Conservation (phyloP, 306 rosid genomes). For the Vigna unguiculata region DNA sequence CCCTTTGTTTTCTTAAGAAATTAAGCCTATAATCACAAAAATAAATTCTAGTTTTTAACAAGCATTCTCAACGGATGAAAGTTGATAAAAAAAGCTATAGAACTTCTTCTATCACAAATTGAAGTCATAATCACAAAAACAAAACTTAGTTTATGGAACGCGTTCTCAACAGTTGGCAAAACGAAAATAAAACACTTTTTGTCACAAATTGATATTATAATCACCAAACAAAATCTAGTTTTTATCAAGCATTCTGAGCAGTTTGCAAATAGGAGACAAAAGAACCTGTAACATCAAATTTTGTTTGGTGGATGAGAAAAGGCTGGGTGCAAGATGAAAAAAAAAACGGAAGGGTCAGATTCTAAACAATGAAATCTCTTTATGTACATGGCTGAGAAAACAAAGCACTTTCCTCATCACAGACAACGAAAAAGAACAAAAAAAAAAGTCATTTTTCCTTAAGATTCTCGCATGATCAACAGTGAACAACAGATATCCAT, state of each 20-base stretch:
- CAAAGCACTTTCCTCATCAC: slow-evolving; percentile 31
- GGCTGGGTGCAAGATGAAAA: not conserved
- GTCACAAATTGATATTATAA: not conserved
- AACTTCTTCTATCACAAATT: not conserved
- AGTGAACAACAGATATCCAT: not conserved
- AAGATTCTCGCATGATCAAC: slow-evolving; percentile 25
- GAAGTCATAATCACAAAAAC: not conserved
- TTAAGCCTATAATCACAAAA: slow-evolving; percentile 35
- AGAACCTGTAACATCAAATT: not conserved
- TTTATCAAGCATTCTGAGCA: not conserved
- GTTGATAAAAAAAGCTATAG: not conserved
- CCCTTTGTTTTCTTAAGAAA: slow-evolving; percentile 20
- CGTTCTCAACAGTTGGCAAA: not conserved
- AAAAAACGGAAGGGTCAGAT: not conserved
- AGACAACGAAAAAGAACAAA: not conserved
- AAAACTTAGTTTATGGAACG: not conserved
- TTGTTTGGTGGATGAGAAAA: slow-evolving; percentile 17
- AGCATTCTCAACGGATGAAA: slow-evolving; percentile 35
- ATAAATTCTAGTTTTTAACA: not conserved
- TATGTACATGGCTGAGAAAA: slow-evolving; percentile 14
- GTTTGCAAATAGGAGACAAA: not conserved
- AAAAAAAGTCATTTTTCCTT: not conserved
- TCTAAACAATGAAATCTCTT: slow-evolving; percentile 19
- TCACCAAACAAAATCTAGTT: not conserved
- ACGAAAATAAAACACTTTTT: not conserved